phyloP scores from a whole-genome alignment of 306 rosid species.

The Medicago truncatula region MtrunA17r5.0-ANR NC_053042.1:41423001-41423500 shows the following conservation, averaged over 20 bases:
- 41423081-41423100: conserved; percentile 6
- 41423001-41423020: conserved; percentile 1
- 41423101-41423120: neutral
- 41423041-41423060: conserved; percentile 1
- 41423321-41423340: too few species aligned
- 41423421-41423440: too few species aligned
- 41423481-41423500: too few species aligned
- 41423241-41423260: neutral
- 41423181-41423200: neutral
- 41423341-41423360: too few species aligned
- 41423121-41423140: neutral
- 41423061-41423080: neutral
- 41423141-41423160: neutral
- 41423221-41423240: neutral
- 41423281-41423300: neutral
- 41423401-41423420: too few species aligned
- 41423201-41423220: neutral
- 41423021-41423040: neutral
- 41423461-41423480: too few species aligned
- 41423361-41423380: too few species aligned
- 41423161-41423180: neutral
- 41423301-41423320: too few species aligned
- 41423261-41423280: neutral
- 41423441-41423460: too few species aligned
- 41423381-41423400: too few species aligned